Conservation (phyloP, 2,329 filamentous ascomycete genomes). For the Trichoderma breve region DNA sequence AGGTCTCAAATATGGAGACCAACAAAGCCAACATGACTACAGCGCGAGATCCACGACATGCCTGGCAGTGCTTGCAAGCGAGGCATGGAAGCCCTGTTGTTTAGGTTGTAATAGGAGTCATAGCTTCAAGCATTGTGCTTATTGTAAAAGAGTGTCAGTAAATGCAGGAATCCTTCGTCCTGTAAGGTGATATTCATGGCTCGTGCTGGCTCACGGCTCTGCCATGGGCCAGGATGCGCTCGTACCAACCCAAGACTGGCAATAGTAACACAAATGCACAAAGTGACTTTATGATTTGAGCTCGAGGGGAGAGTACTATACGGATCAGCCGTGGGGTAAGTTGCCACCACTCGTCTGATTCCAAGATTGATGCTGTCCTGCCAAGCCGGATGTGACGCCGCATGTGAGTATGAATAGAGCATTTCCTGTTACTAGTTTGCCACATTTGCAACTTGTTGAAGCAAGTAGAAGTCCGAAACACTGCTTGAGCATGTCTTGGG, state of each 20-base stretch:
- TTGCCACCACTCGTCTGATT: background rate
- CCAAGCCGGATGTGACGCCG: background rate
- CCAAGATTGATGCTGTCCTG: background rate
- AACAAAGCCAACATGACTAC: background rate
- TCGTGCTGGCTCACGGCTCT: background rate
- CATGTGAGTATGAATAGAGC: background rate
- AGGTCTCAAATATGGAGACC: background rate
- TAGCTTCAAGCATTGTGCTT: background rate
- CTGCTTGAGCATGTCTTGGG: background rate
- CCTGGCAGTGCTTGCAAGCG: constrained; percentile 3
- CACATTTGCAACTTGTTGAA: background rate
- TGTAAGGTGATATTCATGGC: background rate
- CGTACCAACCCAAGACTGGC: background rate
- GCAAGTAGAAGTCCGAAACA: background rate
- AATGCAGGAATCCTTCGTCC: background rate
- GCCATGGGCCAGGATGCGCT: constrained; percentile 4
- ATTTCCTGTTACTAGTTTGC: background rate
- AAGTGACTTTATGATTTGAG: background rate
- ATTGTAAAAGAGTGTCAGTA: background rate
- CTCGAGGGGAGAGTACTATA: background rate
- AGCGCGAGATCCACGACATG: background rate
- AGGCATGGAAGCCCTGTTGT: background rate
- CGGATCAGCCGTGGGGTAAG: background rate
- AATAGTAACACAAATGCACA: background rate
- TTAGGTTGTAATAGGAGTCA: background rate